A percentile compares a stretch with the other conserved stretches of the same genome.
Conservation (phyloP, 2,329 filamentous ascomycete species). For the Aspergillus pseudonomiae region DNA sequence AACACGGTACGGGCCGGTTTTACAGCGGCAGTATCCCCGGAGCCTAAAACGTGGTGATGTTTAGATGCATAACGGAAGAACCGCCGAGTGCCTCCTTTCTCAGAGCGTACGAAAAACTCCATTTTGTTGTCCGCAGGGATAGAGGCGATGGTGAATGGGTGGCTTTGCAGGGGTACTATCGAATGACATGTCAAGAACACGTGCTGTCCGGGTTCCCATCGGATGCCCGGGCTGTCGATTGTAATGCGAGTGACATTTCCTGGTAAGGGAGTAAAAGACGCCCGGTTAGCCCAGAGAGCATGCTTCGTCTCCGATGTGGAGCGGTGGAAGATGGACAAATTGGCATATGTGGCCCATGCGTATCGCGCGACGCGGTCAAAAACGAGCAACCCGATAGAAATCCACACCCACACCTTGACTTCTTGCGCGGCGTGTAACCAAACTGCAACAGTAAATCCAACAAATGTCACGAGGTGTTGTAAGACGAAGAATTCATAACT, state of each 20-base stretch:
- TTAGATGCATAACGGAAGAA: constrained; percentile 57
- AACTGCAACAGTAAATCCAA: constrained; percentile 52
- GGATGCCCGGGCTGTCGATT: constrained; percentile 57
- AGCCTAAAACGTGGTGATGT: constrained; percentile 27
- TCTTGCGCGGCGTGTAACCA: constrained; percentile 52
- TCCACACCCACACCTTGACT: constrained; percentile 50
- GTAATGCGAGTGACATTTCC: constrained; percentile 61
- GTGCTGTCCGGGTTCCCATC: constrained; percentile 66
- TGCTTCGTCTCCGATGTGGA: constrained; percentile 18
- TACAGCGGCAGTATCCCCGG: constrained; percentile 12
- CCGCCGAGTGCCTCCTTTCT: constrained; percentile 56
- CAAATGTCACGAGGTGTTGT: constrained; percentile 56
- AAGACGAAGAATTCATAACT: constrained; percentile 59
- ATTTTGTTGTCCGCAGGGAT: constrained; percentile 58
- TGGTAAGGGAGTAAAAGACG: constrained; percentile 54
- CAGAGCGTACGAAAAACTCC: constrained; percentile 59
- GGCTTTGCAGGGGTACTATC: constrained; percentile 61
- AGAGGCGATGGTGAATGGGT: constrained; percentile 66
- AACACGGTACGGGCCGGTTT: constrained; percentile 42
- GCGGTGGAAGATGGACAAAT: constrained; percentile 46
- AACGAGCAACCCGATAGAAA: constrained; percentile 50
- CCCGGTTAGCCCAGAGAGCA: constrained; percentile 44
- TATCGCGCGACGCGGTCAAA: constrained; percentile 49
- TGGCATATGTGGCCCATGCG: constrained; percentile 40
- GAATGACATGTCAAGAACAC: constrained; percentile 62